phyloP scores from a whole-genome alignment of 1,284 basidiomycete genomes.

The Kwoniella shivajii region DNA sequence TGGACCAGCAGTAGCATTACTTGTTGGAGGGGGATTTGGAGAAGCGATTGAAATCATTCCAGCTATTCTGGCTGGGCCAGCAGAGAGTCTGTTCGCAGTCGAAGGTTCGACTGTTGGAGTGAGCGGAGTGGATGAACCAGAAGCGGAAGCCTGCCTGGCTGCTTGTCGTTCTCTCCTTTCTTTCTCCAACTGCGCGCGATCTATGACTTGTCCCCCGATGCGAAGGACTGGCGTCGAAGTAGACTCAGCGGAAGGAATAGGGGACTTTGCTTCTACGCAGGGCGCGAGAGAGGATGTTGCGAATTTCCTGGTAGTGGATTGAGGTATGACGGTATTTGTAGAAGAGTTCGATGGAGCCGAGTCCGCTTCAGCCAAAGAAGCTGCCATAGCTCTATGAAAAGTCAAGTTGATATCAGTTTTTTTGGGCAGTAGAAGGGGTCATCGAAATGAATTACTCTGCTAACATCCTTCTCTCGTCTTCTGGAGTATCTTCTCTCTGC shows the following conservation, averaged over 20 bases:
- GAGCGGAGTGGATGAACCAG: not conserved
- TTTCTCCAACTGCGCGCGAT: constrained; percentile 47
- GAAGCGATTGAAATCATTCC: constrained; percentile 7
- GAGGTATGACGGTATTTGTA: not conserved
- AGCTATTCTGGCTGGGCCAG: constrained; percentile 6
- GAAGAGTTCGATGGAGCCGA: not conserved
- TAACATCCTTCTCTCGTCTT: constrained; percentile 43
- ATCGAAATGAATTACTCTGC: constrained; percentile 29
- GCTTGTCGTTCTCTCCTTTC: constrained; percentile 47
- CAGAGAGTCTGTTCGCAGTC: no score
- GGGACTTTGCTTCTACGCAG: not conserved
- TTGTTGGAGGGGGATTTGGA: not conserved
- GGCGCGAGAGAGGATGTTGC: not conserved
- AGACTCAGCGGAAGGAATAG: not conserved
- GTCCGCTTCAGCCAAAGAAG: constrained; percentile 26
- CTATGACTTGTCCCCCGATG: constrained; percentile 27
- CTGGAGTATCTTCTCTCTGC: constrained; percentile 40
- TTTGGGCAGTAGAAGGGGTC: not conserved
- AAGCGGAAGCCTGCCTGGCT: constrained; percentile 18
- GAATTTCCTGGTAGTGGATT: not conserved
- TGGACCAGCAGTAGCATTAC: not conserved
- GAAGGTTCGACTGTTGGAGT: not conserved
- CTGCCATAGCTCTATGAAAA: constrained; percentile 35
- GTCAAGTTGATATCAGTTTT: not conserved
- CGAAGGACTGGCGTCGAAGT: constrained; percentile 5